Base-by-base conservation (phyloP, 768 basidiomycete species). In the Kwoniella sp. region DNA sequence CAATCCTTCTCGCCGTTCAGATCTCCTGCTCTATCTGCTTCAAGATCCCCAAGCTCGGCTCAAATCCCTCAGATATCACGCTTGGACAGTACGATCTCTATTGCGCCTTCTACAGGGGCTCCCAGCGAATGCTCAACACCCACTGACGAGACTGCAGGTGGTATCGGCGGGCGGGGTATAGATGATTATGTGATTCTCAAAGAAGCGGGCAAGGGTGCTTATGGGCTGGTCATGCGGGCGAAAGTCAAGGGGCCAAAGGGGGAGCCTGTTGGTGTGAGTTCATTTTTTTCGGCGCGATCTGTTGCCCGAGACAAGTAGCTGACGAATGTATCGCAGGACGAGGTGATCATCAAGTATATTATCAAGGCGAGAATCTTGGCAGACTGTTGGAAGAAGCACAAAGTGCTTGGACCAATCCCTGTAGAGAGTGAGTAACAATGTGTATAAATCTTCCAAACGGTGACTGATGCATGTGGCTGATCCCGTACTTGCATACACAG, bases 311-410 rank as follows among this genome's bases (percentile, higher is more conserved):
- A 70, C 40, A 40, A 55, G 70, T 75, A 70, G 62, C 25, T 58
- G 56, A 67, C 60, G 52, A 40, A 60, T 69, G 25, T 24, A 12
- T 2, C 21, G 60, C 67, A 65, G 92, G 89, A 92, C 2, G 87
- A 90, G 37, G 82, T 96, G 64, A 89, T 99, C 72, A 92, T 99
- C 81, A 99, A 99, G 77, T 94, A 96, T 80, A 88, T 98, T 74
- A 94, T 98, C 83, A 98, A 98, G 81, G 93, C 91, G 51, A 90
- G 96, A 55, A 99, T 99, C 64, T 85, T 99, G 56, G 95, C 95
- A 29, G 95, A 99, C 82, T 98, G 95, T 80, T 99, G 96, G 96
- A 98, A 98, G 83, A 91, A 79, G 77, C 95, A 99, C 78, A 90
- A 90, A 47, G 86, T 88, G 66, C 86, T 90, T 78, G 95, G 95